These are phyloP conservation scores for Ensete ventricosum DNA, from an alignment of 176 grass and related monocot species.

Conservation along the genomic window DNA sequence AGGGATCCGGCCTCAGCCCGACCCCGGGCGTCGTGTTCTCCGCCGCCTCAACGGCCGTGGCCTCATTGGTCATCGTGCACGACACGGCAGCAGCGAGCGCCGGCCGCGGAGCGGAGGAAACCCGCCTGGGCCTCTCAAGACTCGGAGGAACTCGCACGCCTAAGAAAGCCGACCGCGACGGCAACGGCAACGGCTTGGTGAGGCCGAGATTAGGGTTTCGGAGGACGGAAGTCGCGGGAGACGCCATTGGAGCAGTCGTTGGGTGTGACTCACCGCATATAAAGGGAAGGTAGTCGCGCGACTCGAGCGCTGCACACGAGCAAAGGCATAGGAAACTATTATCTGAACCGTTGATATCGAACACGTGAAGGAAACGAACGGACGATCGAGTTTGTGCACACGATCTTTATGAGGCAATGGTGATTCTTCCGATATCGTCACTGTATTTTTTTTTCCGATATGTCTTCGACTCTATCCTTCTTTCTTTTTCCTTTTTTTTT, in stretches of 20 bases:
- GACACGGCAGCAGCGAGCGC: conserved; percentile 33
- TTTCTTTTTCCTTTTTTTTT: too few relatives aligned
- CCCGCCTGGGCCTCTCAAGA: background rate
- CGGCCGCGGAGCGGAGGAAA: conserved; percentile 16
- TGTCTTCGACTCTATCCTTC: too few relatives aligned
- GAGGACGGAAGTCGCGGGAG: conserved; percentile 13
- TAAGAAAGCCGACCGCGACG: background rate
- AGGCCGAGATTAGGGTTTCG: conserved; percentile 34
- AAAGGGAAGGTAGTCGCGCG: background rate
- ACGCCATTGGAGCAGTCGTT: conserved; percentile 20
- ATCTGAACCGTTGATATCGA: too few relatives aligned
- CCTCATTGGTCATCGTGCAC: conserved; percentile 2
- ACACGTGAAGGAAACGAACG: too few relatives aligned
- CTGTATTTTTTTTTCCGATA: too few relatives aligned
- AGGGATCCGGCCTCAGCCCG: conserved; percentile 41
- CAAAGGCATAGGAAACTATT: too few relatives aligned
- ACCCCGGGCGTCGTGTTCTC: background rate
- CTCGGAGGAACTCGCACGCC: background rate
- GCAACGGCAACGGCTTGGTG: background rate
- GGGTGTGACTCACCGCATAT: background rate
- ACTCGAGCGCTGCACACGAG: too few relatives aligned
- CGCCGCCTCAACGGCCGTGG: conserved; percentile 13
- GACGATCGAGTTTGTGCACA: too few relatives aligned
- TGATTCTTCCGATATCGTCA: too few relatives aligned
- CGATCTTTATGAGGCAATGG: too few relatives aligned